Percentiles rank a stretch among this genome's conserved stretches.
Evolutionary conservation across 1,284 basidiomycete genomes (phyloP).

Genomic region (Porodaedalea pini): DNA sequence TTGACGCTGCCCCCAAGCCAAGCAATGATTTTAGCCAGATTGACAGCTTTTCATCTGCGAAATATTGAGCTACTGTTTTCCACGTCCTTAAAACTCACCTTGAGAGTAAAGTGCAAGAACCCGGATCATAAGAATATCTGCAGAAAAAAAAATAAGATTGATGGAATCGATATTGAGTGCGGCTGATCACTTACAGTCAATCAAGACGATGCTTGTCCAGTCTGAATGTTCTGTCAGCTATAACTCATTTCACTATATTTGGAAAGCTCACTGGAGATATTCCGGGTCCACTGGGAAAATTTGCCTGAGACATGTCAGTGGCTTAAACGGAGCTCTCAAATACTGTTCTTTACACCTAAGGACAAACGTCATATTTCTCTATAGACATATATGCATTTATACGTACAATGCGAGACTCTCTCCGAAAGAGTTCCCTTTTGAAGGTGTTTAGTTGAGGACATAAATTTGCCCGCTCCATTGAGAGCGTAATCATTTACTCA

Average conservation of each 20-base stretch:
- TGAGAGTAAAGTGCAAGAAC: conserved; percentile 7
- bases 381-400: not conserved
- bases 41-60: not conserved
- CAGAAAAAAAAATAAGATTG: not conserved
- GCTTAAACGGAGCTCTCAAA: not conserved
- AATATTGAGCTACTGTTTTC: not conserved
- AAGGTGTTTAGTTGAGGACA: not conserved
- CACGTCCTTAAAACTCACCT: not conserved
- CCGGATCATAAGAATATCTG: conserved; percentile 12
- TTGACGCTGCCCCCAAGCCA: not conserved
- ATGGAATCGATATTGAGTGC: not conserved
- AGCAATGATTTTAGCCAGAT: not conserved
- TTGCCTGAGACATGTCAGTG: not conserved
- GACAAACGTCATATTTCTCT: not conserved
- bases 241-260: not conserved
- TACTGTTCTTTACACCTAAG: not conserved
- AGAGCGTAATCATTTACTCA: not conserved
- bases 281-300: not conserved
- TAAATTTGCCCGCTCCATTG: not conserved
- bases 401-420: not conserved
- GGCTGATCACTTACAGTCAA: conserved; percentile 4
- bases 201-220: not conserved
- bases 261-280: not conserved
- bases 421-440: not conserved
- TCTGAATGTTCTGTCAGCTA: not conserved